These are phyloP conservation scores for Mycena amicta DNA, from an alignment of 768 basidiomycete genomes.

Conservation along the genomic window DNA sequence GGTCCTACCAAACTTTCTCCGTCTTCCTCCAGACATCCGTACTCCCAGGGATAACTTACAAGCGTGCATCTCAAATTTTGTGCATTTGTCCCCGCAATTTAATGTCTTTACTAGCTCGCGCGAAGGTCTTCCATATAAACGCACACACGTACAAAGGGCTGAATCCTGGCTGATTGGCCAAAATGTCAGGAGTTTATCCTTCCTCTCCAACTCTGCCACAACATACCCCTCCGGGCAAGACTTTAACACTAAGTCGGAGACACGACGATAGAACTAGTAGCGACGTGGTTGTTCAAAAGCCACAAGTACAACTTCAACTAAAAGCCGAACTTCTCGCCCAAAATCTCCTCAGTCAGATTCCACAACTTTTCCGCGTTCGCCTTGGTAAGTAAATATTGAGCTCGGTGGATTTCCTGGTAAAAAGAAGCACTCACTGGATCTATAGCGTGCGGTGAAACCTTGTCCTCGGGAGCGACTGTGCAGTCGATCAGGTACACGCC, in stretches of 20 bases:
- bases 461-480: neutral
- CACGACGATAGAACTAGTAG: no score
- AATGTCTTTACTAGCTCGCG: no score
- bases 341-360: neutral
- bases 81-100: no score
- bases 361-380: neutral
- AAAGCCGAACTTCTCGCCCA: neutral
- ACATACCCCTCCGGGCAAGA: conserved; percentile 9
- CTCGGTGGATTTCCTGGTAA: neutral
- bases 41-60: no score
- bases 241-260: no score
- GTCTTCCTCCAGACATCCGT: no score
- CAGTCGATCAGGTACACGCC: neutral
- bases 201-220: conserved; percentile 29
- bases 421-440: neutral
- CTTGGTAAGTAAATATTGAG: neutral
- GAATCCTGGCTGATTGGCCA: neutral
- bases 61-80: no score
- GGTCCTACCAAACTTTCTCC: no score
- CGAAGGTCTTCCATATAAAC: no score
- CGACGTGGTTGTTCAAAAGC: no score
- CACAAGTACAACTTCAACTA: no score
- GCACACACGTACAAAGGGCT: no score
- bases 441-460: neutral
- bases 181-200: conserved; percentile 29